Base-by-base conservation (phyloP, 176 grass and related monocot genomes). In the Carex scoparia region DNA sequence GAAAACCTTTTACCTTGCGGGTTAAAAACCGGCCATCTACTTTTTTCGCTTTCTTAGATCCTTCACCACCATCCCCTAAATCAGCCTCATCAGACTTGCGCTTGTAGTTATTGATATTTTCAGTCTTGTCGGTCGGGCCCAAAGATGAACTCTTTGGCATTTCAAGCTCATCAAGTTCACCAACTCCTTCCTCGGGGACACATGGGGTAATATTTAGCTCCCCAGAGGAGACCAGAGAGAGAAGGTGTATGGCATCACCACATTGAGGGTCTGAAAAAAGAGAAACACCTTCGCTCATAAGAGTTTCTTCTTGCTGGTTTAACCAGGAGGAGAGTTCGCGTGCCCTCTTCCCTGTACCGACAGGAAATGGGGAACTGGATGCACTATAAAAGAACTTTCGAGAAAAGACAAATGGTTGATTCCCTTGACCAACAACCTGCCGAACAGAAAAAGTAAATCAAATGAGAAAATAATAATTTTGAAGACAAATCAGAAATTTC, bases 1-100 rank as follows among this genome's bases (percentile, higher is more conserved):
- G 95, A 72, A 94, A 98, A 4, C 95, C 95, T 91, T 98, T 98
- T 87, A 90, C 93, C 44, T 90, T 88, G 62, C 95, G 91, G 58
- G 89, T 90, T 71, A 84, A 87, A 85, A 87, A 93, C 73, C 84
- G 79, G 59, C 80, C 88, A 81, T 93, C 91, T 69, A 89, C 84
- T 83, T 85, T 91, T 76, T 89, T 98, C 27, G 87, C 85, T 82
- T 95, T 94, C 88, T 95, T 95, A 86, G 81, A 38, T 55, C 85
- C 89, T 28, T 86, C 72, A 19, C 35, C 55, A 64, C 38, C 79
- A 44, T 61, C 82, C 70, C 87, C 84, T 33, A 84, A 27, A 82
- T 98, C 89, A 48, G 84, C 27, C 19, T 11, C 85, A 85, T 87
- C 89, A 88, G 48, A 82, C 83, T 89, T 90, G 40, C 86, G 89